A percentile compares a stretch with the other conserved stretches of the same genome.
These are phyloP conservation scores for Microascus cirrosus DNA, from an alignment of 2,329 filamentous ascomycete genomes.

Conservation along the genomic window DNA sequence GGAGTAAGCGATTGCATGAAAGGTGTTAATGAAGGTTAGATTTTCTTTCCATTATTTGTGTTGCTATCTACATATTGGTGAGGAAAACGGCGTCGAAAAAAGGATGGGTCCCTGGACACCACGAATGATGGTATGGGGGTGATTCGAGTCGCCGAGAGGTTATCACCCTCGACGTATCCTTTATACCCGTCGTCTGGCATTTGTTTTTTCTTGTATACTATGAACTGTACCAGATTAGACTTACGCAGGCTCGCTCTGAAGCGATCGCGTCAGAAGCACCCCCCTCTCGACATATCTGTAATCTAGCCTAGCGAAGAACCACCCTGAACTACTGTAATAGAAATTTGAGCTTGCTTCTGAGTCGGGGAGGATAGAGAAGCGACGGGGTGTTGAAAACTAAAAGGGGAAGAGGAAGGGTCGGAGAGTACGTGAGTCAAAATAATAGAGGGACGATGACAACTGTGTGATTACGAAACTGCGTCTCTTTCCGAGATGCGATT, in stretches of 20 bases:
- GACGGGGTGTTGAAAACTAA: neutral
- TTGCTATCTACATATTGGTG: neutral
- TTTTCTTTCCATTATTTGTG: neutral
- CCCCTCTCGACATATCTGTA: conserved; percentile 1
- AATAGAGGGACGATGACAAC: neutral
- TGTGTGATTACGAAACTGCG: conserved; percentile 1
- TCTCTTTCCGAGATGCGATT: neutral
- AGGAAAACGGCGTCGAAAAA: conserved; percentile 1
- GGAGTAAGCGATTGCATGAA: neutral
- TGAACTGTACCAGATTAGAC: neutral
- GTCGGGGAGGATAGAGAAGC: neutral
- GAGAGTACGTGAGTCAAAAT: neutral
- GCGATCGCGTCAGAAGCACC: neutral
- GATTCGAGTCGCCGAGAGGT: neutral
- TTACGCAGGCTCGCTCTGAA: neutral
- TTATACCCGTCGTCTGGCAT: neutral
- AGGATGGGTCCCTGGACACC: neutral
- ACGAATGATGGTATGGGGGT: neutral
- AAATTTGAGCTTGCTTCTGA: neutral
- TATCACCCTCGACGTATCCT: neutral
- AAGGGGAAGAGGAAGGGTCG: neutral
- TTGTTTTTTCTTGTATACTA: conserved; percentile 1
- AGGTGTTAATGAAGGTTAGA: conserved; percentile 3
- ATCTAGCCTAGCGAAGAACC: neutral
- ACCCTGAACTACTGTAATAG: neutral